These are phyloP conservation scores for Penicillium polonicum DNA, from an alignment of 2,329 filamentous ascomycete species.

Conservation along the genomic window DNA sequence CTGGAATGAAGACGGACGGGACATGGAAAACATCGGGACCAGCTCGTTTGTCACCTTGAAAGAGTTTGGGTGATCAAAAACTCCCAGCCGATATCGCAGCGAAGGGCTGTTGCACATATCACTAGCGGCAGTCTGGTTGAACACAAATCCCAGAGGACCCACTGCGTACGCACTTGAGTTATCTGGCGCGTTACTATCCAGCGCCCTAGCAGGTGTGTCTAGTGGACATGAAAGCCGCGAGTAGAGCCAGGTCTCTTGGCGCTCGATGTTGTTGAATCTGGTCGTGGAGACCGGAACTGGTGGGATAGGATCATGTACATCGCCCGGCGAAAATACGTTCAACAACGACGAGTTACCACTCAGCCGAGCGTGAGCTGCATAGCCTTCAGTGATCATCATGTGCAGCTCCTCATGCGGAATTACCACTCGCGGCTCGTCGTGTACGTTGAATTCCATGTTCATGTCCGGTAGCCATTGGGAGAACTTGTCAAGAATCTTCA, in stretches of 20 bases:
- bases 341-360: background rate
- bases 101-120: slow-evolving; percentile 15
- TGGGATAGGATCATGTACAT: background rate
- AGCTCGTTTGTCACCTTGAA: slow-evolving; percentile 15
- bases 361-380: slow-evolving; percentile 10
- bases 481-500: slow-evolving; percentile 72
- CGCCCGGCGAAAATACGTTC: background rate
- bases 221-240: slow-evolving; percentile 14
- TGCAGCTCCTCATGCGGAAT: slow-evolving; percentile 72
- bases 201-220: slow-evolving; percentile 11
- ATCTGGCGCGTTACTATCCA: slow-evolving; percentile 4
- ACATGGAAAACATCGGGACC: slow-evolving; percentile 14
- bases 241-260: slow-evolving; percentile 17
- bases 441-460: slow-evolving; percentile 85
- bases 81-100: slow-evolving; percentile 6
- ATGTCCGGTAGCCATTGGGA: slow-evolving; percentile 74
- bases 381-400: slow-evolving; percentile 55
- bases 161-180: background rate
- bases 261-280: slow-evolving; percentile 10
- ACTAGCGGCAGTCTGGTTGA: slow-evolving; percentile 11
- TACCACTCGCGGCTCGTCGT: slow-evolving; percentile 80
- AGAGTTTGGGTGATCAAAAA: slow-evolving; percentile 12
- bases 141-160: slow-evolving; percentile 11
- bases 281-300: background rate
- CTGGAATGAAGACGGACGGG: slow-evolving; percentile 15